phyloP scores from a whole-genome alignment of 331 rosid species.

The Cydonia oblonga region DNA sequence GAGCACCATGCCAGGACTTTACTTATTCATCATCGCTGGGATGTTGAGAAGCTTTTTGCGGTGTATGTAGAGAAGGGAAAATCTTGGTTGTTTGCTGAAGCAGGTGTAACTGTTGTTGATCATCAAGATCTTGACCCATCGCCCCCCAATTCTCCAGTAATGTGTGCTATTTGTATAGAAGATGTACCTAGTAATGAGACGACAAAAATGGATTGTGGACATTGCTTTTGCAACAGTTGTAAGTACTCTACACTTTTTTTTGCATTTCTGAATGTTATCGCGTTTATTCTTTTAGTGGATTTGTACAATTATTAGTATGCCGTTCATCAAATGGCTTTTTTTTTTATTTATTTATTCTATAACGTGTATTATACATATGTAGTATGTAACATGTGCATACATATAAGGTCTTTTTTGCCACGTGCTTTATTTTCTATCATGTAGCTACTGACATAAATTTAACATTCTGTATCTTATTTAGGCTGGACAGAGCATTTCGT shows the following conservation, averaged over 20 bases:
- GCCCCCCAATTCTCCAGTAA: constrained; percentile 18
- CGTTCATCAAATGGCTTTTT: background rate
- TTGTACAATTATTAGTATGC: background rate
- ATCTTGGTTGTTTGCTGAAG: constrained; percentile 43
- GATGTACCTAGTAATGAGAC: constrained; percentile 49
- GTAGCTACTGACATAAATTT: background rate
- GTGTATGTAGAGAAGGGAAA: constrained; percentile 68
- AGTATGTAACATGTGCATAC: background rate
- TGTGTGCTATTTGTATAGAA: constrained; percentile 72
- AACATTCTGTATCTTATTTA: constrained; percentile 17
- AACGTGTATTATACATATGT: background rate
- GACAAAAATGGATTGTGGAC: constrained; percentile 87
- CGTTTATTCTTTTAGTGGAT: background rate
- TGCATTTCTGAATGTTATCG: background rate
- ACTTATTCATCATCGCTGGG: constrained; percentile 86
- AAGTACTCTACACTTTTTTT: constrained; percentile 22
- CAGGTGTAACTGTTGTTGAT: constrained; percentile 64
- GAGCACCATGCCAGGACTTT: constrained; percentile 87
- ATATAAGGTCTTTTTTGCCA: background rate
- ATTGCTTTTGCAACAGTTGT: constrained; percentile 86
- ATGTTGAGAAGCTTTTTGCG: constrained; percentile 57
- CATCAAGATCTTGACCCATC: constrained; percentile 20
- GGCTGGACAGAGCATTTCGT: constrained; percentile 91
- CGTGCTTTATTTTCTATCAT: background rate
- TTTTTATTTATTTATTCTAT: background rate